Conservation (phyloP, 139 green algal species). For the Chlamydomonas urium region DNA sequence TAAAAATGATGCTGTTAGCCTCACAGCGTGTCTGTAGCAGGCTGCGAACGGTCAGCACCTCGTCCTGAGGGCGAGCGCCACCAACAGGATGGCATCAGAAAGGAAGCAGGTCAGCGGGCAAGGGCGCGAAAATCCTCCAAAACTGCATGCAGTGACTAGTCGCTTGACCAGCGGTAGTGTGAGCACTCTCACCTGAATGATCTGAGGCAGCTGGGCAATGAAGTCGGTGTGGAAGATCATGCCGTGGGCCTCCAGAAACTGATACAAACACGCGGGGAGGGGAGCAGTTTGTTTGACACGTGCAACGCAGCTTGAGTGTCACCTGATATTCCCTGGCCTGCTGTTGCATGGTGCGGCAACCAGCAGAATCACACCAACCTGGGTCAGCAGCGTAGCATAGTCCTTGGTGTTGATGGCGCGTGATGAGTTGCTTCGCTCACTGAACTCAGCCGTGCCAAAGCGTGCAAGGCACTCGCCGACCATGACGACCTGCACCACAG, state of each 20-base stretch:
- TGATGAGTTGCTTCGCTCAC: constrained; percentile 4
- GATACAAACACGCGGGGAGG: too few species aligned
- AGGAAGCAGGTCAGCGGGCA: not conserved
- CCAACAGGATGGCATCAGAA: too few species aligned
- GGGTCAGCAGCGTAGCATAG: constrained; percentile 20
- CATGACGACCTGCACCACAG: constrained; percentile 13
- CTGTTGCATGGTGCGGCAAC: too few species aligned
- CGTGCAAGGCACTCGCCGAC: constrained; percentile 17
- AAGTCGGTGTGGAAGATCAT: constrained; percentile 9
- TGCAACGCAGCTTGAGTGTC: too few species aligned
- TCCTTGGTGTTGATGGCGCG: constrained; percentile 24
- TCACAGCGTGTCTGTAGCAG: constrained; percentile 21
- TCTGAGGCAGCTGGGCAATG: constrained; percentile 10
- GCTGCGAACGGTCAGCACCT: constrained; percentile 15
- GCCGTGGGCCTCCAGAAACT: constrained; percentile 18
- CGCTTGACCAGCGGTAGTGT: too few species aligned
- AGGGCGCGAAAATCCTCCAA: not conserved
- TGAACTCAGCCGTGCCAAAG: constrained; percentile 20
- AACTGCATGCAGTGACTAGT: not conserved
- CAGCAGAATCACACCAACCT: too few species aligned
- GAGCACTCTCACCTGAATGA: not conserved
- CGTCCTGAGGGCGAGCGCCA: constrained; percentile 16
- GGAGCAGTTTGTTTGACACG: too few species aligned
- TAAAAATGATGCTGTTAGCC: constrained; percentile 17
- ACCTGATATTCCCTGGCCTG: too few species aligned